Evolutionary conservation across 1,139 yeast species (phyloP), one percentile per base, ranked within the genome.

Genomic region (Lodderomyces jiufengensis): DNA sequence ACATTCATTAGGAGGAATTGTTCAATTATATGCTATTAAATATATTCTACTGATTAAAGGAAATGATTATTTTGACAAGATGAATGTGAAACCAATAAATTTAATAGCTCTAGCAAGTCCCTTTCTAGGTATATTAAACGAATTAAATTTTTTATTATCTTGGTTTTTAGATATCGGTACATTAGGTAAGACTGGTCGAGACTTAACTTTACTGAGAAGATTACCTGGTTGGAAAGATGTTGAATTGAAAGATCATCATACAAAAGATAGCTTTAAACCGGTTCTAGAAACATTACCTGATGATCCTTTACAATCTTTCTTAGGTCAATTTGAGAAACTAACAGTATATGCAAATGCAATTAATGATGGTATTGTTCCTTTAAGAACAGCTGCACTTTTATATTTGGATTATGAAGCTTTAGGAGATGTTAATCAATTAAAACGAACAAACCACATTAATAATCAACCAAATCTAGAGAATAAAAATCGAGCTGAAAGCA

Each of bases 321-420:
- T 92, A 40, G 66, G 68, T 31, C 57, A 61, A 45, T 92, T 94
- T 54, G 63, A 67, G 36, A 71, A 81, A 34, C 66, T 96, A 43
- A 84, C 92, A 0, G 62, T 84, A 1, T 83, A 86, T 52, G 94
- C 95, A 2, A 85, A 85, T 52, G 82, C 85, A 3, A 68, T 84
- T n/a, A 79, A 84, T 51, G 96, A 86, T 56, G 98, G 98, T 0
- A 90, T 92, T 38, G 98, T 92, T 0, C 97, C 98, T 0, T 64
- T 92, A 42, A 64, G 79, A 37, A 67, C 84, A 0, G 69, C 80
- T 1, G 77, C 81, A 0, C 54, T 78, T 27, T 50, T 78, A 24
- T 78, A 72, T 40, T 51, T 70, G 35, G 76, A 70, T 44, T 70
- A 69, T 48, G 60, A 60, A 31, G 73, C 71, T 0, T 49, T 70